These are phyloP conservation scores for Suillus luteus DNA, from an alignment of 768 basidiomycete species.

Conservation along the genomic window DNA sequence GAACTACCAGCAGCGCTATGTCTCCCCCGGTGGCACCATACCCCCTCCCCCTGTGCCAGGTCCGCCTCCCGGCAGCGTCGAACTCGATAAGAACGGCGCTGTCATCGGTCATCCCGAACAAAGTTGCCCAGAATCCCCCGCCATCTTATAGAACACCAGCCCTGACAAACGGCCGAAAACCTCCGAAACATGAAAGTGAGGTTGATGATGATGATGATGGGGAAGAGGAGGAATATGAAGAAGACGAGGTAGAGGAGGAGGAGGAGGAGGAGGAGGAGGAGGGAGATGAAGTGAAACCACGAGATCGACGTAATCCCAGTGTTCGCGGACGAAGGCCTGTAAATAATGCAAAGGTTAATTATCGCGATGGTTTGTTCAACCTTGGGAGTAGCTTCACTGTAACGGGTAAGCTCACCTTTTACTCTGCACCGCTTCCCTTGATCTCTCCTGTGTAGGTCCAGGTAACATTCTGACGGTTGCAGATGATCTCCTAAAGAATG, in stretches of 20 bases:
- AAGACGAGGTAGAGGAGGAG: slow-evolving; percentile 71
- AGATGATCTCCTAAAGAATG: slow-evolving; percentile 97
- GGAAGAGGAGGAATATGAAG: slow-evolving; percentile 60
- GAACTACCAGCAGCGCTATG: slow-evolving; percentile 95
- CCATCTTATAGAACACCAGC: slow-evolving; percentile 37
- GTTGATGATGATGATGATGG: slow-evolving; percentile 69
- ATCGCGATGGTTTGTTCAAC: slow-evolving; percentile 72
- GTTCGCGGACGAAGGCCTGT: slow-evolving; percentile 42
- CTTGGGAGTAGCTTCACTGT: slow-evolving; percentile 85
- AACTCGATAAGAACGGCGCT: slow-evolving; percentile 88
- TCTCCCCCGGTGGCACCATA: slow-evolving; percentile 84
- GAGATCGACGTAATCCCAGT: slow-evolving; percentile 35
- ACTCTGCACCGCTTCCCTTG: slow-evolving; percentile 8
- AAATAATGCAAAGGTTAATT: slow-evolving; percentile 48
- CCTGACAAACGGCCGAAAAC: slow-evolving; percentile 42
- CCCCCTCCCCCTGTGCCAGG: slow-evolving; percentile 95
- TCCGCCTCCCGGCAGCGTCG: slow-evolving; percentile 97
- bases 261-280: slow-evolving; percentile 70
- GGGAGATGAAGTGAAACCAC: slow-evolving; percentile 49
- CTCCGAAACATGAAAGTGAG: slow-evolving; percentile 58
- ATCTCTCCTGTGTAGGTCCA: slow-evolving; percentile 50
- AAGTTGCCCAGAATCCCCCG: slow-evolving; percentile 40
- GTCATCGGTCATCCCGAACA: slow-evolving; percentile 47
- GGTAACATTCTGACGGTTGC: slow-evolving; percentile 98
- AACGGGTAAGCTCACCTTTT: slow-evolving; percentile 53